A percentile compares a stretch with the other conserved stretches of the same genome.
These are phyloP conservation scores for Podaxis sp. DNA, from an alignment of 768 basidiomycete genomes.

Conservation along the genomic window DNA sequence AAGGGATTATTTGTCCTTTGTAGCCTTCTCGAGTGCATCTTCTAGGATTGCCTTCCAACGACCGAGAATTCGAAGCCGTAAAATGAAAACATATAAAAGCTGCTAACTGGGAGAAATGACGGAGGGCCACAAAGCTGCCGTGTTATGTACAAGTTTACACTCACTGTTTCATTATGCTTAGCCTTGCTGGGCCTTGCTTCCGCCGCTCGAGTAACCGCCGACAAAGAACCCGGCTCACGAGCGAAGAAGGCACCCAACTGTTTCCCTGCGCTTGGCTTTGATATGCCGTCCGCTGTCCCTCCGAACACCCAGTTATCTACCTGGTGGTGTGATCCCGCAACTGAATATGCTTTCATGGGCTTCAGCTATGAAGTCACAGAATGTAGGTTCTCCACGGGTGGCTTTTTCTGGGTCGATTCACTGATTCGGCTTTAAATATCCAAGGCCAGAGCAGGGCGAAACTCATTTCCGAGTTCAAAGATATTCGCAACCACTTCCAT, in stretches of 20 bases:
- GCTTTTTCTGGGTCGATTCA: neutral
- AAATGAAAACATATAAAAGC: neutral
- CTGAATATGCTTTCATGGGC: slow-evolving; percentile 65
- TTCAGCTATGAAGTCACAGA: slow-evolving; percentile 64
- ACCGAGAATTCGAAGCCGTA: neutral
- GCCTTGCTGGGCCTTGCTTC: neutral
- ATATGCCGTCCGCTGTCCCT: slow-evolving; percentile 45
- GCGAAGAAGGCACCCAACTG: slow-evolving; percentile 19
- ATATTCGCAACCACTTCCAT: slow-evolving; percentile 51
- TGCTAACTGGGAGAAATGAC: neutral
- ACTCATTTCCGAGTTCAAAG: slow-evolving; percentile 48
- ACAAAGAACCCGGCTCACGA: neutral
- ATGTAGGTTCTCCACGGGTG: slow-evolving; percentile 35
- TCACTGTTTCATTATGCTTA: neutral
- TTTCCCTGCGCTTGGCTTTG: slow-evolving; percentile 40
- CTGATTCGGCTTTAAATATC: neutral
- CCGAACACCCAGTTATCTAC: slow-evolving; percentile 26
- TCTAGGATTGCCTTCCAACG: neutral
- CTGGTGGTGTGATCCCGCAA: slow-evolving; percentile 55
- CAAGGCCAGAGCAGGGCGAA: slow-evolving; percentile 48
- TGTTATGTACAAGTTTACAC: neutral
- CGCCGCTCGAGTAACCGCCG: neutral
- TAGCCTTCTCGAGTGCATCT: neutral
- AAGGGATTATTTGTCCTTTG: neutral
- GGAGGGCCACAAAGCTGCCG: neutral